A percentile compares a stretch with the other conserved stretches of the same genome.
Conservation (phyloP, 164 flowering plant species). For the Kingdonia uniflora region DNA sequence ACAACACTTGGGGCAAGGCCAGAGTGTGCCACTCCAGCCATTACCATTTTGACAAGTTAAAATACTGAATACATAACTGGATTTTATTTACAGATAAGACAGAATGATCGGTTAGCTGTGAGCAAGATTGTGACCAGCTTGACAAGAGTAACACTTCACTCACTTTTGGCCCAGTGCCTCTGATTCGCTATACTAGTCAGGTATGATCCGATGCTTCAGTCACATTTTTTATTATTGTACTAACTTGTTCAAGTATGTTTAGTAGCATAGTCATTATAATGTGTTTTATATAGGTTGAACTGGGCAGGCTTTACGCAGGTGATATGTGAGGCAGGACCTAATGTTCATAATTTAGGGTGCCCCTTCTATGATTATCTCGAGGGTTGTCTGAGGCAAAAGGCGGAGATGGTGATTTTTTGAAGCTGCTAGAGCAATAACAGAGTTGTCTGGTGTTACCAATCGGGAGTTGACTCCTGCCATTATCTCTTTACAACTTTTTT, state of each 20-base stretch:
- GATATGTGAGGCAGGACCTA: constrained; percentile 60
- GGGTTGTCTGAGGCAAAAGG: constrained; percentile 89
- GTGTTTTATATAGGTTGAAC: too few relatives aligned
- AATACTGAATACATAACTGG: too few relatives aligned
- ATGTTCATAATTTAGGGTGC: constrained; percentile 71
- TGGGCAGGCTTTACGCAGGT: constrained; percentile 33
- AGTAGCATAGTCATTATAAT: too few relatives aligned
- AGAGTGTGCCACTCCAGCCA: too few relatives aligned
- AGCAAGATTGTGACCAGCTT: constrained; percentile 37
- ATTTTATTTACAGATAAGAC: too few relatives aligned
- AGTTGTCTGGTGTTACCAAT: constrained; percentile 70
- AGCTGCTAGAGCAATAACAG: constrained; percentile 94
- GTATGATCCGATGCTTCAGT: constrained; percentile 27
- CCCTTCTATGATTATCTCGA: constrained; percentile 94
- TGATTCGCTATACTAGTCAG: constrained; percentile 88
- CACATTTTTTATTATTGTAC: too few relatives aligned
- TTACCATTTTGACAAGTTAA: too few relatives aligned
- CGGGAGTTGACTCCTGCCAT: constrained; percentile 93
- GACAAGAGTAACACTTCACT: constrained; percentile 82
- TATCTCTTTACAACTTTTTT: constrained; percentile 83
- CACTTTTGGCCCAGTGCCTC: constrained; percentile 95
- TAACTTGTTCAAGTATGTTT: too few relatives aligned
- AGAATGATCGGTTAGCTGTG: too few relatives aligned
- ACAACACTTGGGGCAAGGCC: too few relatives aligned
- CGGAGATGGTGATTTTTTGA: constrained; percentile 98